These are phyloP conservation scores for Cyberlindnera euphorbiae DNA, from an alignment of 805 yeast genomes.

Conservation along the genomic window DNA sequence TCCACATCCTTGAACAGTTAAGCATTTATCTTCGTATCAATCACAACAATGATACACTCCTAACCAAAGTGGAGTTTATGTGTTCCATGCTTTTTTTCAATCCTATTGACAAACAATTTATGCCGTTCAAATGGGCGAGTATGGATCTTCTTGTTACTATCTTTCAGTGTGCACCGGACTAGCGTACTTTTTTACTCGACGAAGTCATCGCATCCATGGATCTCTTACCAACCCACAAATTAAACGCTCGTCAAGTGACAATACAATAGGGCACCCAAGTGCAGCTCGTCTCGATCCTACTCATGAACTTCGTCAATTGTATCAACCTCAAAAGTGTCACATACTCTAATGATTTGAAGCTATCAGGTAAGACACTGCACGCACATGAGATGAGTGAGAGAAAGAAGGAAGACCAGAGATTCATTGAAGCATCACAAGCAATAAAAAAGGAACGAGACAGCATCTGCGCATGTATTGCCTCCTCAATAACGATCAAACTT, in stretches of 20 bases:
- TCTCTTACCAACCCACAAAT: constrained; percentile 42
- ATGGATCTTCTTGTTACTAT: constrained; percentile 21
- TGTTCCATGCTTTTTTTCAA: constrained; percentile 37
- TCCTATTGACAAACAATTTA: constrained; percentile 17
- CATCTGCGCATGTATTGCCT: constrained; percentile 12
- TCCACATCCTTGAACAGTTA: constrained; percentile 16
- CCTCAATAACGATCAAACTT: constrained; percentile 19
- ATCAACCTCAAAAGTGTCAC: constrained; percentile 24
- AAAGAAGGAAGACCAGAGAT: constrained; percentile 12
- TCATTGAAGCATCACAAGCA: neutral
- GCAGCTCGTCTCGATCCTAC: constrained; percentile 42
- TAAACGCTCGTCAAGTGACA: constrained; percentile 37
- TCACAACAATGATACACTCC: constrained; percentile 42
- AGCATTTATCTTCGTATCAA: constrained; percentile 16
- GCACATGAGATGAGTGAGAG: constrained; percentile 13
- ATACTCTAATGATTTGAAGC: constrained; percentile 15
- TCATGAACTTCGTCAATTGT: constrained; percentile 41
- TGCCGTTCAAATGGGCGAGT: constrained; percentile 17
- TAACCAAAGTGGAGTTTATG: constrained; percentile 58
- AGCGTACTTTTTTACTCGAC: constrained; percentile 53
- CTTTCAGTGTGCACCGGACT: constrained; percentile 35
- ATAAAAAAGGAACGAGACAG: constrained; percentile 8
- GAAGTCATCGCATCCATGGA: constrained; percentile 54
- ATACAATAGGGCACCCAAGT: constrained; percentile 42
- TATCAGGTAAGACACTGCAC: constrained; percentile 4